Evolutionary conservation across 371 early-diverging fungal species (phyloP).

Genomic region (Lichtheimia hyalospora): DNA sequence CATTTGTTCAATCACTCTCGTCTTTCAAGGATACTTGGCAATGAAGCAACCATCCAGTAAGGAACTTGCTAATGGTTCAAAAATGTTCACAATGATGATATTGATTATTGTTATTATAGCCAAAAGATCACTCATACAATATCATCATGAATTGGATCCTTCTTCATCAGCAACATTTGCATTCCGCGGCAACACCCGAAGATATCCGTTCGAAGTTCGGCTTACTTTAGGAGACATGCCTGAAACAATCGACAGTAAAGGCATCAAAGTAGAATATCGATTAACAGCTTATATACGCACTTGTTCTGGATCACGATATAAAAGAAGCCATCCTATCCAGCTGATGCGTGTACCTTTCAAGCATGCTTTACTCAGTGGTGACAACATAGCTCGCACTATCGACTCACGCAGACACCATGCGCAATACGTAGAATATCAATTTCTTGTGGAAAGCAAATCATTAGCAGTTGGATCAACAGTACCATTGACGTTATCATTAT

Average conservation of each 20-base stretch:
- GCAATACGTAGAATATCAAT: constrained; percentile 2
- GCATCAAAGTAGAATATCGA: constrained; percentile 1
- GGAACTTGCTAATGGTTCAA: background rate
- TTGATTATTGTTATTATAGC: too few relatives aligned
- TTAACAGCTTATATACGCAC: background rate
- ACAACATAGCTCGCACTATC: constrained; percentile 1
- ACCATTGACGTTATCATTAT: background rate
- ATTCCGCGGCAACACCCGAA: background rate
- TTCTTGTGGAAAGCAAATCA: background rate
- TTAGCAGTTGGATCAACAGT: constrained; percentile 1
- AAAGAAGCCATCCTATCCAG: background rate
- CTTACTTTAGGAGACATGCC: background rate
- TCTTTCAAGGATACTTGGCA: background rate
- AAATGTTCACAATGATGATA: background rate
- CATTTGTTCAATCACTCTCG: background rate
- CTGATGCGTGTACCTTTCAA: constrained; percentile 1
- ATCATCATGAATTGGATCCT: constrained; percentile 1
- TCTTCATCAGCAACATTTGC: background rate
- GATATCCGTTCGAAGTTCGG: constrained; percentile 1
- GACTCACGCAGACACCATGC: constrained; percentile 4
- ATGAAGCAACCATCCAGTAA: constrained; percentile 2
- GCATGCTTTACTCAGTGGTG: background rate
- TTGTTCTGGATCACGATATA: background rate
- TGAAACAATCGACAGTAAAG: constrained; percentile 3
- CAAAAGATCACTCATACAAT: constrained; percentile 1